Percentiles rank a stretch among this genome's conserved stretches.
phyloP scores from a whole-genome alignment of 2,329 filamentous ascomycete genomes.

The Microcyclospora tardicrescens region DNA sequence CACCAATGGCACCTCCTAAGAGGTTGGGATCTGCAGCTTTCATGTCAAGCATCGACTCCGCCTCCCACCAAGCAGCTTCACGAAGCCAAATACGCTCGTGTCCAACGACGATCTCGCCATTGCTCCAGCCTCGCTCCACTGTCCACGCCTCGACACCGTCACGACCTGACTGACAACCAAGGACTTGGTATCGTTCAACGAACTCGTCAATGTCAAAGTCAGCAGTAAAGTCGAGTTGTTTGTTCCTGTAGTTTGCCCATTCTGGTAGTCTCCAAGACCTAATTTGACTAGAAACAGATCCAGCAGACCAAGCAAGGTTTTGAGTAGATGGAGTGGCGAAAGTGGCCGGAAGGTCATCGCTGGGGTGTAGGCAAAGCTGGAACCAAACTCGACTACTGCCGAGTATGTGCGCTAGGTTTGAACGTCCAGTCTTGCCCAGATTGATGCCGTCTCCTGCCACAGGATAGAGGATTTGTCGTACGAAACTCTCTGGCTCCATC shows the following conservation, averaged over 20 bases:
- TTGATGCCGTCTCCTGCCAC: constrained; percentile 64
- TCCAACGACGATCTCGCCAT: constrained; percentile 86
- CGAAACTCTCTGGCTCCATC: constrained; percentile 67
- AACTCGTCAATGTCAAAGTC: constrained; percentile 96
- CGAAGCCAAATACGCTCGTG: constrained; percentile 91
- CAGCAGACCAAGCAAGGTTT: constrained; percentile 84
- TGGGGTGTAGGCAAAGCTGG: constrained; percentile 82
- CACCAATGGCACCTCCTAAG: constrained; percentile 40
- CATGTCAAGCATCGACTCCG: constrained; percentile 86
- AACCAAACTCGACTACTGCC: constrained; percentile 89
- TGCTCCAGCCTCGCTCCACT: constrained; percentile 92
- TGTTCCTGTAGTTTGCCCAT: constrained; percentile 89
- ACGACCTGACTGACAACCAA: constrained; percentile 79
- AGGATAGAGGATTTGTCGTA: constrained; percentile 72
- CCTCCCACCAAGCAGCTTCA: constrained; percentile 93
- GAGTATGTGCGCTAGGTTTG: constrained; percentile 63
- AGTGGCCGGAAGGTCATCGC: constrained; percentile 66
- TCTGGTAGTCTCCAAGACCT: constrained; percentile 88
- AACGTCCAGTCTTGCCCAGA: constrained; percentile 62
- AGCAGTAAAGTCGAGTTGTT: constrained; percentile 84
- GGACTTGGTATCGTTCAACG: constrained; percentile 60
- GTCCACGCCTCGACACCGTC: constrained; percentile 93
- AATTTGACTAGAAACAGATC: constrained; percentile 80
- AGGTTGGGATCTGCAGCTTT: constrained; percentile 48
- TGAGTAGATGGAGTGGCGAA: constrained; percentile 59